Base-by-base conservation (phyloP, 805 yeast species). In the Candida caryicola region DNA sequence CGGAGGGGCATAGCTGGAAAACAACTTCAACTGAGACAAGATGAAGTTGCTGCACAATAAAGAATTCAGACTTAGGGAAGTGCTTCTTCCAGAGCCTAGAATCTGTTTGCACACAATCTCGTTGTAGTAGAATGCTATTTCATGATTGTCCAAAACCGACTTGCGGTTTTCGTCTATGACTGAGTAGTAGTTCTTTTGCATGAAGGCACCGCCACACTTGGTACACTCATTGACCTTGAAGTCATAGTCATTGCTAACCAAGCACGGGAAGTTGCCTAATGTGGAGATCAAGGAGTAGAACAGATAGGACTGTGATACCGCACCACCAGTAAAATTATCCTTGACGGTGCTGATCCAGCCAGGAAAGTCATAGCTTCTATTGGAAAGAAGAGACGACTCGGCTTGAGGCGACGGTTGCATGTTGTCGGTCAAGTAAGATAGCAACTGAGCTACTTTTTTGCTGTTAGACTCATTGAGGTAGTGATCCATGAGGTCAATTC, bases 1-100 rank as follows among this genome's bases (percentile, higher is more conserved):
- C 4, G 80, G 79, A 0, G 82, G 76, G 35, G 73, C 67, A 49
- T 55, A 82, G 30, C 81, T 77, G 3, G 69, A 52, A 40, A 81
- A 76, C 1, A 81, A 51, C 46, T 73, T 72, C 50, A 64, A 70
- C 6, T 82, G 45, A 0, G 78, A 49, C 4, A 82, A 47, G 10
- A 76, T 57, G 7, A 76, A 66, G 35, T 78, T 71, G 14, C 70
- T 43, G 8, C 57, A 48, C n/a, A 66, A 31, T n/a, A 66, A 38
- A 5, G 59, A 55, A 32, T 58, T 52, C n/a, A n/a, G n/a, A n/a
- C n/a, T 2, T 39, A n/a, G n/a, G n/a, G n/a, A n/a, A n/a, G n/a
- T n/a, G n/a, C n/a, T n/a, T n/a, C n/a, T n/a, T n/a, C n/a, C n/a
- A n/a, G n/a, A n/a, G n/a, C n/a, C n/a, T n/a, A n/a, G n/a, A n/a